phyloP scores from a whole-genome alignment of 78 protist species.

The Creolimax fragrantissima region DNA sequence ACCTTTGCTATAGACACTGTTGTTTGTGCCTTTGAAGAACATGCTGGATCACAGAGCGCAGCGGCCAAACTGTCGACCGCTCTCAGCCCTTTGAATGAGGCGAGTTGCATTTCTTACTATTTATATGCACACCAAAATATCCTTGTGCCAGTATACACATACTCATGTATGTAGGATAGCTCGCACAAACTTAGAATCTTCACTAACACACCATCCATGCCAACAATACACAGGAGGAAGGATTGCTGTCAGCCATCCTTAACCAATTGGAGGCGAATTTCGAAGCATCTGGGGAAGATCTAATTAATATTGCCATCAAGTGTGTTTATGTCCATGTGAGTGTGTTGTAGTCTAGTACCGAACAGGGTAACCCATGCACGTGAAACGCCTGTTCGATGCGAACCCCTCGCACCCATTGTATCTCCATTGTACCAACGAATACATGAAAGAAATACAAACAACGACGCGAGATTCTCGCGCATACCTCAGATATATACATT shows the following conservation, averaged over 20 bases:
- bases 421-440: no score
- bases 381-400: no score
- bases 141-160: neutral
- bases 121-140: no score
- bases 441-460: no score
- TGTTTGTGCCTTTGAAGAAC: neutral
- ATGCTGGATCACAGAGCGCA: neutral
- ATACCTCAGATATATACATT: no score
- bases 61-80: neutral
- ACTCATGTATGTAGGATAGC: neutral
- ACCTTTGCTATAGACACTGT: neutral
- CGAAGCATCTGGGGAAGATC: neutral
- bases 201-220: neutral
- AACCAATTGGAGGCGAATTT: neutral
- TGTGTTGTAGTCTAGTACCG: no score
- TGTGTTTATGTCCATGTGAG: neutral
- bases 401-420: no score
- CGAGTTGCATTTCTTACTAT: no score
- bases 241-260: neutral
- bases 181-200: no score
- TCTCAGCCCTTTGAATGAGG: neutral
- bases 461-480: no score
- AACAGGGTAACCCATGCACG: no score
- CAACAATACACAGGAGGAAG: neutral
- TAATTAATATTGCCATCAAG: neutral